These are phyloP conservation scores for Rugosomyces carneus DNA, from an alignment of 1,284 basidiomycete species.

Conservation along the genomic window DNA sequence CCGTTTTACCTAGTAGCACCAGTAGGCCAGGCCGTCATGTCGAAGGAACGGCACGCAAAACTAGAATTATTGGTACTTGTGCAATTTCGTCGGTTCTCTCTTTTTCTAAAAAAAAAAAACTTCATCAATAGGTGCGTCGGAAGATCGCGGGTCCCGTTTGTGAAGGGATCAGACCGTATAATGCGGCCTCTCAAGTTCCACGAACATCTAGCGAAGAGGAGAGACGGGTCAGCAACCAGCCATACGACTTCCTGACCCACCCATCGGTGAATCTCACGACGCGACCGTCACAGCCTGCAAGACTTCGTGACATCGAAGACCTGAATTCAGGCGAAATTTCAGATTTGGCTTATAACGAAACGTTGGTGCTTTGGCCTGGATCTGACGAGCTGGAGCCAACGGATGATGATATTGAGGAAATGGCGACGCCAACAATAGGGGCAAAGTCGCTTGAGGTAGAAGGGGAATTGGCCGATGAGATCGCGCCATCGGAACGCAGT, in stretches of 20 bases:
- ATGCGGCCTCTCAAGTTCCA: slow-evolving; percentile 19
- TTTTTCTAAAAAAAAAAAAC: slow-evolving; percentile 11
- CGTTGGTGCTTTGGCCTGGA: slow-evolving; percentile 36
- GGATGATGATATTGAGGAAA: slow-evolving; percentile 5
- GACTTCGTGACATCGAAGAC: slow-evolving; percentile 30
- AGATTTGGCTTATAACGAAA: slow-evolving; percentile 29
- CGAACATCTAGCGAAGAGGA: slow-evolving; percentile 16
- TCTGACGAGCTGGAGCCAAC: slow-evolving; percentile 3
- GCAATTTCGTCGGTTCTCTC: not conserved
- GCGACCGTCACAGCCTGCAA: slow-evolving; percentile 31
- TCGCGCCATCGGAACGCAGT: slow-evolving; percentile 6
- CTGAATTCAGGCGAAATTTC: slow-evolving; percentile 38
- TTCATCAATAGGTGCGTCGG: slow-evolving; percentile 33
- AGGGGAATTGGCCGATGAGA: not conserved
- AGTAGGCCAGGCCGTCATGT: slow-evolving; percentile 36
- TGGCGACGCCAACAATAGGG: slow-evolving; percentile 1
- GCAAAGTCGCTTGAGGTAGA: not conserved
- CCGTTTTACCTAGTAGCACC: slow-evolving; percentile 46
- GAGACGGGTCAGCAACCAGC: slow-evolving; percentile 17
- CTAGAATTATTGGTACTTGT: slow-evolving; percentile 49
- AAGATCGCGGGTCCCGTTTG: slow-evolving; percentile 40
- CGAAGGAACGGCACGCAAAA: slow-evolving; percentile 39
- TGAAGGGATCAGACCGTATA: slow-evolving; percentile 26
- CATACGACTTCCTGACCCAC: slow-evolving; percentile 42
- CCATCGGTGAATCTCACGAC: slow-evolving; percentile 31